Evolutionary conservation across 164 flowering plant genomes (phyloP).

Genomic region (Liriodendron chinense): DNA sequence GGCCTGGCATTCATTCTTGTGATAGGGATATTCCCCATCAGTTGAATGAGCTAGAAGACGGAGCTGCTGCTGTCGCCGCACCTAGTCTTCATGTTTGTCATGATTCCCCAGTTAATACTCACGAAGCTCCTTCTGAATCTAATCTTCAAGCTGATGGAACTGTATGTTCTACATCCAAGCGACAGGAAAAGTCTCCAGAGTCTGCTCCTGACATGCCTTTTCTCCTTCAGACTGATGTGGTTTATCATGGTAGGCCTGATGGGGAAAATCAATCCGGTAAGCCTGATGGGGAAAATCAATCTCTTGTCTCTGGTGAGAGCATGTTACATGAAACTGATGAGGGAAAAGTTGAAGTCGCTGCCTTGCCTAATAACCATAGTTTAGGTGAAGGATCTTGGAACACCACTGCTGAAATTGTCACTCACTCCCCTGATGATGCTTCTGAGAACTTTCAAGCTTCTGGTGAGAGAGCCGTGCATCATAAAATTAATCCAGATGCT

Average conservation of each 20-base stretch:
- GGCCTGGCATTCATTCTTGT: constrained; percentile 4
- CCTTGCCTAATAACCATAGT: neutral
- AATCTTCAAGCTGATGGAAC: constrained; percentile 2
- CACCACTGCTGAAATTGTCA: neutral
- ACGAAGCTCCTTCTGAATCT: neutral
- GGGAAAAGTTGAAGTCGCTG: neutral
- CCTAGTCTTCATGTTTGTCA: neutral
- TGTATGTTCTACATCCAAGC: neutral
- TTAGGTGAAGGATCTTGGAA: constrained; percentile 1
- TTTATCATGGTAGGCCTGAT: neutral
- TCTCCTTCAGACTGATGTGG: neutral
- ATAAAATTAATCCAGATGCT: neutral
- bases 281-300: neutral
- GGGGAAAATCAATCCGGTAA: neutral
- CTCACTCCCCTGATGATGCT: neutral
- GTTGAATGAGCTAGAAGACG: neutral
- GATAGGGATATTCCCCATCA: neutral
- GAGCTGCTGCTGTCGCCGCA: neutral
- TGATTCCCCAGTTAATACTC: neutral
- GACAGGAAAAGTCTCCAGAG: neutral
- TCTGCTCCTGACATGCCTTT: neutral
- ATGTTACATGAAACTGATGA: neutral
- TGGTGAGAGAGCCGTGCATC: neutral
- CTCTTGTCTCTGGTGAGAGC: neutral
- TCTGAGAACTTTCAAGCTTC: neutral